Conservation (phyloP, 2,329 filamentous ascomycete genomes). For the Fusarium chaquense region DNA sequence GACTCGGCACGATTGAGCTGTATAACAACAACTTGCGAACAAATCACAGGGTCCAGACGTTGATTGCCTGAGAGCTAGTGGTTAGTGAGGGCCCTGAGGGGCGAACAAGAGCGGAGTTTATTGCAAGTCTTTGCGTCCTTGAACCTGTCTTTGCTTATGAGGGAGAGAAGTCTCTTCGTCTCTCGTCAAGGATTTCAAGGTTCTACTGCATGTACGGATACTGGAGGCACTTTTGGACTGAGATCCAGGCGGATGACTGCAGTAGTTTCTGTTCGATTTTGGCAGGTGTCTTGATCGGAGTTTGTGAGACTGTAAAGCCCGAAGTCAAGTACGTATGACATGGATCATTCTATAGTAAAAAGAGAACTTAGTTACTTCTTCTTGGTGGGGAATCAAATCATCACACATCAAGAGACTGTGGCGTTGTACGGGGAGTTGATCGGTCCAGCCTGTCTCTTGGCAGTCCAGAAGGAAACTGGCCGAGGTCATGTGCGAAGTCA, state of each 20-base stretch:
- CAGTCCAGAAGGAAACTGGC: not conserved
- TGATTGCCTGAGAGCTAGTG: slow-evolving; percentile 4
- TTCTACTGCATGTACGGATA: not conserved
- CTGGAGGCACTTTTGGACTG: not conserved
- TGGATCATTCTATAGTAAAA: not conserved
- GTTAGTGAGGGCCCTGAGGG: slow-evolving; percentile 6
- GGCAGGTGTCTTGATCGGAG: slow-evolving; percentile 28
- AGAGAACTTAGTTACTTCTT: not conserved
- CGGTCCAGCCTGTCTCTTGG: slow-evolving; percentile 2
- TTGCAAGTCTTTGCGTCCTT: not conserved
- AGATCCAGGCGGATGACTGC: slow-evolving; percentile 19
- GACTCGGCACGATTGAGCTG: slow-evolving; percentile 15
- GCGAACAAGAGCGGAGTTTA: slow-evolving; percentile 3
- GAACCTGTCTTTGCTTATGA: slow-evolving; percentile 1
- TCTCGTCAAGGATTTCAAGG: slow-evolving; percentile 1
- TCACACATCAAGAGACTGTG: not conserved
- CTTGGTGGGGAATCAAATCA: not conserved
- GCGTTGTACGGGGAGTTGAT: slow-evolving; percentile 26
- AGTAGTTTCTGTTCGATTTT: slow-evolving; percentile 9
- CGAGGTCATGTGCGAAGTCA: not conserved
- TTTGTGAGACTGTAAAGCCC: slow-evolving; percentile 39
- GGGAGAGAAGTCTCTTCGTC: not conserved
- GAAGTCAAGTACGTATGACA: slow-evolving; percentile 6
- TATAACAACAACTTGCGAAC: slow-evolving; percentile 16
- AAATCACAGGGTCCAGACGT: slow-evolving; percentile 32